Evolutionary conservation across 2,329 filamentous ascomycete species (phyloP).

Genomic region (Phialophora macrospora): DNA sequence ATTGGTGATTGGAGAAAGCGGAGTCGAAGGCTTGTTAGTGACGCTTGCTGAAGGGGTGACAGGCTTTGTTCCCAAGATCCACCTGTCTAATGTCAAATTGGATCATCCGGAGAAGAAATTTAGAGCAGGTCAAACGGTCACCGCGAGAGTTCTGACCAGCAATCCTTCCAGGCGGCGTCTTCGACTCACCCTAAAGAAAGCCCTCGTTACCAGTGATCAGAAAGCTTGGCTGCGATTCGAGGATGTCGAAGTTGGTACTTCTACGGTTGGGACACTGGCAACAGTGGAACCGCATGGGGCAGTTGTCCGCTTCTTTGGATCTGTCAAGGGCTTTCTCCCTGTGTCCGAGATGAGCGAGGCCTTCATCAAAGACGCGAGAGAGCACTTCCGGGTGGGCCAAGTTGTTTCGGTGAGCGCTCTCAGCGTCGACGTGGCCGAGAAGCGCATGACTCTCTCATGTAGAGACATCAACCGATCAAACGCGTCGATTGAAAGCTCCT

Average conservation of each 20-base stretch:
- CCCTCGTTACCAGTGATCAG: conserved; percentile 84
- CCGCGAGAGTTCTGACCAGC: conserved; percentile 80
- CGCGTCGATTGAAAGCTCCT: conserved; percentile 24
- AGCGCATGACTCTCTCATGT: conserved; percentile 84
- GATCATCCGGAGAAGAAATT: conserved; percentile 98
- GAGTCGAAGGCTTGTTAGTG: conserved; percentile 79
- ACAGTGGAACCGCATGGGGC: conserved; percentile 80
- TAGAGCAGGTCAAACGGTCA: conserved; percentile 81
- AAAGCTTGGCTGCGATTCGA: conserved; percentile 77
- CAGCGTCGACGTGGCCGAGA: conserved; percentile 72
- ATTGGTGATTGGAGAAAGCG: conserved; percentile 76
- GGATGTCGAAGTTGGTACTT: conserved; percentile 73
- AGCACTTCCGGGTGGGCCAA: conserved; percentile 89
- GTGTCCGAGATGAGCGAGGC: conserved; percentile 98
- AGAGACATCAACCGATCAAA: conserved; percentile 70
- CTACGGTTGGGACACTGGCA: conserved; percentile 84
- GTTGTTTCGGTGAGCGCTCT: conserved; percentile 90
- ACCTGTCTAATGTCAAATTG: conserved; percentile 84
- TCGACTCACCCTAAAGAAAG: conserved; percentile 91
- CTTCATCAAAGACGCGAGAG: conserved; percentile 83
- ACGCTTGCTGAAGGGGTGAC: conserved; percentile 84
- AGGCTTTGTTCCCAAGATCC: conserved; percentile 85
- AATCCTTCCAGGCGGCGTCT: conserved; percentile 77
- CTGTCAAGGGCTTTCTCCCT: conserved; percentile 82
- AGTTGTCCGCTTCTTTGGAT: conserved; percentile 88